phyloP scores from a whole-genome alignment of 345 rosid genomes.

The Lumnitzera racemosa region DNA sequence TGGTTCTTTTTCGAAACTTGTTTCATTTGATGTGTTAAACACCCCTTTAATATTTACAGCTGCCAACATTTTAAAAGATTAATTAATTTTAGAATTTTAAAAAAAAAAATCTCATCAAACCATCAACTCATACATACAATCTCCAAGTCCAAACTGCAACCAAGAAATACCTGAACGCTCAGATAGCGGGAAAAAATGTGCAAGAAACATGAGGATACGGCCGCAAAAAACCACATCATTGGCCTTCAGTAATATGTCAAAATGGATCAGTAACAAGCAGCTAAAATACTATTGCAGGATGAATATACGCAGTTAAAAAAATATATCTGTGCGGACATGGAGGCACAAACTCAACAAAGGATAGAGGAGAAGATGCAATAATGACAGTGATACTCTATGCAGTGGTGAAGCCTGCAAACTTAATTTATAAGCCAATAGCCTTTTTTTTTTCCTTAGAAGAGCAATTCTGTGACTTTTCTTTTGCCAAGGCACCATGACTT shows the following conservation, averaged over 20 bases:
- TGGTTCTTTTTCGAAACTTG: constrained; percentile 86
- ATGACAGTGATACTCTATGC: background rate
- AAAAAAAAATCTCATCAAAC: constrained; percentile 7
- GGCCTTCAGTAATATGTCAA: constrained; percentile 39
- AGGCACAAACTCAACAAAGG: background rate
- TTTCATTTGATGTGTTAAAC: constrained; percentile 93
- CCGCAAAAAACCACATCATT: constrained; percentile 97
- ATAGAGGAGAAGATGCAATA: background rate
- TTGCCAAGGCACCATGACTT: no score
- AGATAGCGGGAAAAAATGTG: constrained; percentile 91
- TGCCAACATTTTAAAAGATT: constrained; percentile 29
- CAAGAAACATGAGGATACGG: constrained; percentile 91
- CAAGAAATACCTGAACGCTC: constrained; percentile 79
- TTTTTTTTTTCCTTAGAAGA: no score
- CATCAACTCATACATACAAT: constrained; percentile 2
- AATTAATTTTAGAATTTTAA: background rate
- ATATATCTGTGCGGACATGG: background rate
- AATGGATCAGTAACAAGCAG: background rate
- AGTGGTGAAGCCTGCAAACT: no score
- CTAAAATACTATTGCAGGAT: background rate
- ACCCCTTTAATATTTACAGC: constrained; percentile 98
- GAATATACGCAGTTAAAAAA: background rate
- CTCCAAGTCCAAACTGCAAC: background rate
- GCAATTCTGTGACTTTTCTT: no score
- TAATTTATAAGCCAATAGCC: no score